A percentile compares a stretch with the other conserved stretches of the same genome.
Conservation (phyloP, 78 protist genomes). For the Tieghemostelium lacteum region DNA sequence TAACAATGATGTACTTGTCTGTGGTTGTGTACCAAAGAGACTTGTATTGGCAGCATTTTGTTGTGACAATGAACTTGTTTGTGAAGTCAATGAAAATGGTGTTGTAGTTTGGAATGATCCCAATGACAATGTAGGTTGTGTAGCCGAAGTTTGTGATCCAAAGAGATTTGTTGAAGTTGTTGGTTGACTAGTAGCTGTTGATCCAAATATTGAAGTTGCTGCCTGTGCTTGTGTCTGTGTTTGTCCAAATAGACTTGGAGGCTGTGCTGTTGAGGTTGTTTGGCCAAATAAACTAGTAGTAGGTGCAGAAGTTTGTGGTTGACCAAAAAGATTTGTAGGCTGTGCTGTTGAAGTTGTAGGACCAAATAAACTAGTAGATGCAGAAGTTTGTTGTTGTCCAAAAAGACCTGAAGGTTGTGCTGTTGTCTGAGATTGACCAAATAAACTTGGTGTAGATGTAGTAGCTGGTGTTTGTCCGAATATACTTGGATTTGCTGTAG, state of each 20-base stretch:
- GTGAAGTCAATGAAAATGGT: neutral
- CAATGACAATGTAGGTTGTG: conserved; percentile 23
- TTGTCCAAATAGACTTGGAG: neutral
- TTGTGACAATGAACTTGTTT: neutral
- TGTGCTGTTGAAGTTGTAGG: neutral
- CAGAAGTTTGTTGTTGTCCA: too few relatives aligned
- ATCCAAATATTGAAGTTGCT: neutral
- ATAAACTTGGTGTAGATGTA: neutral
- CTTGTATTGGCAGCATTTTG: neutral
- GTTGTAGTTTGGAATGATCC: neutral
- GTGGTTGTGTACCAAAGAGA: conserved; percentile 32
- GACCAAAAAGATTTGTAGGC: neutral
- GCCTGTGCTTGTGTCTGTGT: neutral
- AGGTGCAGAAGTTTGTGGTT: neutral
- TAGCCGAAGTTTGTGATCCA: neutral
- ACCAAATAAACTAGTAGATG: neutral
- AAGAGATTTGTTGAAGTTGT: neutral
- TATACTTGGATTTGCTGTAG: neutral
- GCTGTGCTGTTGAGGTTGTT: neutral
- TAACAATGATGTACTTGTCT: too few relatives aligned
- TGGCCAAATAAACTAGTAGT: conserved; percentile 15
- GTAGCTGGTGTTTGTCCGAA: conserved; percentile 8
- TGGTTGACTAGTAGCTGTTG: neutral
- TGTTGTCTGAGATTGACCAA: too few relatives aligned
- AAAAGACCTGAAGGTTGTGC: too few relatives aligned